Base-by-base conservation (phyloP, 2,329 filamentous ascomycete genomes). In the Eutypa lata region DNA sequence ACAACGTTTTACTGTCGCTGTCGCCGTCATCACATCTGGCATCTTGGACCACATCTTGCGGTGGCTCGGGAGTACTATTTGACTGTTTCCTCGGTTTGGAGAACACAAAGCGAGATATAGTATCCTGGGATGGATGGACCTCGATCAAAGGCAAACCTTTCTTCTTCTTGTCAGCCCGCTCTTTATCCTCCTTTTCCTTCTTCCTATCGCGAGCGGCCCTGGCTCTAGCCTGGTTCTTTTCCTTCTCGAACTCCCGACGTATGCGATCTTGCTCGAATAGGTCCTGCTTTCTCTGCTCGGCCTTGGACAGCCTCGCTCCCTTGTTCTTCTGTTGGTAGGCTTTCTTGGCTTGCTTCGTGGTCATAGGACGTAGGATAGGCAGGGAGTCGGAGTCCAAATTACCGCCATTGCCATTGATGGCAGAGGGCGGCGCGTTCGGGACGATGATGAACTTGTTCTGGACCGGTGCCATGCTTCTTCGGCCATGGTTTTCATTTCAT, bases 121-220 rank as follows among this genome's bases (percentile, higher is more conserved):
- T 81, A 42, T 77, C 77, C 63, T 86, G 83, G 33, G 82, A 84
- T 0, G 82, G 77, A 35, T 76, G 73, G 4, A 82, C 78, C 13
- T 72, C 73, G n/a, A 80, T 72, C 4, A 83, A 67, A 14, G 83
- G 83, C 53, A 82, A 52, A 0, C 82, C 79, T 50, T 72, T 76
- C 56, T 71, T 77, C 60, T 70, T 79, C 68, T 76, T 81, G 49
- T 71, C 75, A n/a, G 78, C 75, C 44, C 68, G 71, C 53, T 78
- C 76, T 7, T 73, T 73, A 24, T 73, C 65, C 47, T 81, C 80
- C 61, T 78, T 83, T 16, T 75, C 78, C 54, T 75, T 78, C 65
- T 82, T 84, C 67, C 76, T 80, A 38, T 85, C 82, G 22, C 81
- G 68, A 2, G 74, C 73, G 8, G 72, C 64, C 50, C 73, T 74